Conservation (phyloP, 1,284 basidiomycete species). For the Leccinum angustisporum region DNA sequence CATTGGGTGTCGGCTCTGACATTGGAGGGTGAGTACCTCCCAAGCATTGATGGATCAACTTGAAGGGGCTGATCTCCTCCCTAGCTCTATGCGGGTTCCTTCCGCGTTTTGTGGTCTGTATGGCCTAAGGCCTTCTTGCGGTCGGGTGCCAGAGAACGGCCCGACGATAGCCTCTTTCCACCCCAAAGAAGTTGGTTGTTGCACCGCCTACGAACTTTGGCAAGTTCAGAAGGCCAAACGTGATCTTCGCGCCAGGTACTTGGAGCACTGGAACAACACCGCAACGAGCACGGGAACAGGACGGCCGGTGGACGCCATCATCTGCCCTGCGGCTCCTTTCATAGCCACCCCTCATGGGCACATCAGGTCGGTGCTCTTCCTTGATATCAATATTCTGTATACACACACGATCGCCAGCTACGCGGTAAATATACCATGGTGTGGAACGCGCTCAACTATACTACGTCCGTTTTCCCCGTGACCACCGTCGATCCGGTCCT, state of each 20-base stretch:
- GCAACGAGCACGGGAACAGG: too few species aligned
- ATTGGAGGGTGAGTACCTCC: conserved; percentile 53
- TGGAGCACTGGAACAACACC: conserved; percentile 49
- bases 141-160: conserved; percentile 48
- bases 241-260: conserved; percentile 47
- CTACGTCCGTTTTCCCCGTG: conserved; percentile 67
- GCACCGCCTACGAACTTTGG: conserved; percentile 55
- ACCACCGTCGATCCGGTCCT: conserved; percentile 52
- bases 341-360: too few species aligned
- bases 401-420: too few species aligned
- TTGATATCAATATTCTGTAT: too few species aligned
- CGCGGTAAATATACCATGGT: conserved; percentile 51
- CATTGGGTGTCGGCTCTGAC: conserved; percentile 68
- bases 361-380: too few species aligned
- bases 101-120: conserved; percentile 66
- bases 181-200: conserved; percentile 17
- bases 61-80: not conserved
- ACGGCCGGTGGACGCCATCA: too few species aligned
- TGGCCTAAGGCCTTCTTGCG: conserved; percentile 67
- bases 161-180: conserved; percentile 21
- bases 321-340: too few species aligned
- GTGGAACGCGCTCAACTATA: conserved; percentile 72
- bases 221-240: conserved; percentile 47
- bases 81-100: conserved; percentile 69
- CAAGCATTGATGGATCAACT: not conserved